Evolutionary conservation across 331 rosid genomes (phyloP).

Genomic region (Cydonia oblonga): DNA sequence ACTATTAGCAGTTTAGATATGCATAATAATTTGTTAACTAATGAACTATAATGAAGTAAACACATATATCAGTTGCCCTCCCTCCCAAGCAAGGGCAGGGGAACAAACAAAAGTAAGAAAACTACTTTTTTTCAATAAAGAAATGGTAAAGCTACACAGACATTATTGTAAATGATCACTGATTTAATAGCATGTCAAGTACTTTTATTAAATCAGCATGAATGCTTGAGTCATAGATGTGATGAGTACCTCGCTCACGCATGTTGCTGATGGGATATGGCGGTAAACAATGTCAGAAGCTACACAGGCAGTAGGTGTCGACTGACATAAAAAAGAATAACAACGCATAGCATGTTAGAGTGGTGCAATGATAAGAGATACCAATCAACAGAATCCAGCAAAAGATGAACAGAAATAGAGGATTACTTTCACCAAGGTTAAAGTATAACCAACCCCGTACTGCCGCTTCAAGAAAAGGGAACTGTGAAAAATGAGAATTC

Average conservation of each 20-base stretch:
- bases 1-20: slow-evolving; percentile 4
- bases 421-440: slow-evolving; percentile 80
- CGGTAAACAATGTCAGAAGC: slow-evolving; percentile 80
- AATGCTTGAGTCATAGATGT: neutral
- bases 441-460: slow-evolving; percentile 91
- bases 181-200: neutral
- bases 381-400: slow-evolving; percentile 4
- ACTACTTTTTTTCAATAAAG: neutral
- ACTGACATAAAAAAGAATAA: slow-evolving; percentile 38
- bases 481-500: slow-evolving; percentile 37
- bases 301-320: slow-evolving; percentile 69
- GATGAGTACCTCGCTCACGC: slow-evolving; percentile 87
- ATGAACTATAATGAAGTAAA: neutral
- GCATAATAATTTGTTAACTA: neutral
- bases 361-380: slow-evolving; percentile 4
- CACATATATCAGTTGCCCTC: neutral
- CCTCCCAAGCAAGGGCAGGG: neutral
- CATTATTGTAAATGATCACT: neutral
- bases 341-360: slow-evolving; percentile 6
- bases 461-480: slow-evolving; percentile 94
- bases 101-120: neutral
- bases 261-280: slow-evolving; percentile 76
- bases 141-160: neutral
- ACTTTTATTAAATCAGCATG: slow-evolving; percentile 1
- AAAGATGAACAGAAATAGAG: slow-evolving; percentile 10